phyloP scores from a whole-genome alignment of 2,329 filamentous ascomycete genomes.

The Fusarium humuli region DNA sequence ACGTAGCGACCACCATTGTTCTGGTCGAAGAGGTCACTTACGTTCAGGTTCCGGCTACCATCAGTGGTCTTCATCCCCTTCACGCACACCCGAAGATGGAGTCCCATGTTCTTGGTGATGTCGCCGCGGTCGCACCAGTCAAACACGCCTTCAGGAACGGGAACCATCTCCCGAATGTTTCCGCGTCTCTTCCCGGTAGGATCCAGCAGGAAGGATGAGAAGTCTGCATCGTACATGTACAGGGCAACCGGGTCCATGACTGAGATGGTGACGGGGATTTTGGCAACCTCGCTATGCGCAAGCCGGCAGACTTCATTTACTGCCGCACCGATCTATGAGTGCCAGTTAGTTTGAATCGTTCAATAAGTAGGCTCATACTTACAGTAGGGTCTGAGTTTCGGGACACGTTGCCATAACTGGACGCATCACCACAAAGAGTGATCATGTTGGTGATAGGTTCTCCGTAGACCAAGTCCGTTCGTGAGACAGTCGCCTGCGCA shows the following conservation, averaged over 20 bases:
- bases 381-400: neutral
- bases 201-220: neutral
- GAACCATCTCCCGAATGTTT: neutral
- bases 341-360: neutral
- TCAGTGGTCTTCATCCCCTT: neutral
- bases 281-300: neutral
- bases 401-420: neutral
- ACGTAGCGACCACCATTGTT: slow-evolving; percentile 2
- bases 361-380: neutral
- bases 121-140: neutral
- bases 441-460: neutral
- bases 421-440: neutral
- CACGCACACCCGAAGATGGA: neutral
- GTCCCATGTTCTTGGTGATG: slow-evolving; percentile 2
- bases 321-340: neutral
- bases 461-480: neutral
- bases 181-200: neutral
- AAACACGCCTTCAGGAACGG: neutral
- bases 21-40: neutral
- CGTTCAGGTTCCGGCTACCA: neutral
- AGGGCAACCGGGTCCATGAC: neutral
- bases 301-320: neutral
- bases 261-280: neutral
- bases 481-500: neutral
- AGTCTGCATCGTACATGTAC: slow-evolving; percentile 4